Percentiles rank a stretch among this genome's conserved stretches.
phyloP scores from a whole-genome alignment of 2,329 filamentous ascomycete species.

The Lasiodiplodia sp. region DNA sequence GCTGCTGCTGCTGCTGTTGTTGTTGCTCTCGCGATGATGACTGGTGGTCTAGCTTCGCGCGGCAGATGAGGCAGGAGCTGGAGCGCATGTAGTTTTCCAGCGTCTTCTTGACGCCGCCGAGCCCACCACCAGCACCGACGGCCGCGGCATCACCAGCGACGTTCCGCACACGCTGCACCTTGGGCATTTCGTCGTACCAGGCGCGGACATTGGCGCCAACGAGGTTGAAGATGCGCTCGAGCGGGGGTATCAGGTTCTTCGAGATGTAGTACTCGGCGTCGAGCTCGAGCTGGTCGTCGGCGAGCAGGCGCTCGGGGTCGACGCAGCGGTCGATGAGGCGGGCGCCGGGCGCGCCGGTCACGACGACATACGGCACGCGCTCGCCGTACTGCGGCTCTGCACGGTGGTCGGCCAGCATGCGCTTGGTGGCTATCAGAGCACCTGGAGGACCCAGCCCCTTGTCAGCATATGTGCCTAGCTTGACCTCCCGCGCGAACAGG shows the following conservation, averaged over 20 bases:
- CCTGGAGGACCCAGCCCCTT: conserved; percentile 83
- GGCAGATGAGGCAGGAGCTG: conserved; percentile 80
- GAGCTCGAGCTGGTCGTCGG: conserved; percentile 78
- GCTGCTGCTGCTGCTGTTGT: conserved; percentile 32
- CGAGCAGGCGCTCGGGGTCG: conserved; percentile 80
- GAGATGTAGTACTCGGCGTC: conserved; percentile 97
- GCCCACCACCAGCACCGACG: conserved; percentile 28
- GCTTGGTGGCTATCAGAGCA: conserved; percentile 83
- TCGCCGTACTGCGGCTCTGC: conserved; percentile 95
- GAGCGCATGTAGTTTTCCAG: conserved; percentile 94
- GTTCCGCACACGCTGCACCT: conserved; percentile 76
- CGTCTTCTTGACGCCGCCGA: conserved; percentile 65
- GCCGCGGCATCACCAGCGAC: conserved; percentile 44
- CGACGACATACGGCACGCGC: conserved; percentile 91
- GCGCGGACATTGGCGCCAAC: conserved; percentile 87
- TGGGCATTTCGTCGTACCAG: conserved; percentile 98
- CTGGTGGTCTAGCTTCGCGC: conserved; percentile 59
- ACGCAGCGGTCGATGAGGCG: conserved; percentile 89
- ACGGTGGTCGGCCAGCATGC: conserved; percentile 85
- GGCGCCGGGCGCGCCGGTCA: conserved; percentile 85
- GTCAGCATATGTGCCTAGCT: conserved; percentile 85
- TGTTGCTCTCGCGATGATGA: conserved; percentile 37
- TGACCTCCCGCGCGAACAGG: conserved; percentile 92
- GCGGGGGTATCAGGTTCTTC: conserved; percentile 92
- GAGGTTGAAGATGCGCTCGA: conserved; percentile 96